Base-by-base conservation (phyloP, 2,329 filamentous ascomycete genomes). In the Teratosphaeria zuluensis region DNA sequence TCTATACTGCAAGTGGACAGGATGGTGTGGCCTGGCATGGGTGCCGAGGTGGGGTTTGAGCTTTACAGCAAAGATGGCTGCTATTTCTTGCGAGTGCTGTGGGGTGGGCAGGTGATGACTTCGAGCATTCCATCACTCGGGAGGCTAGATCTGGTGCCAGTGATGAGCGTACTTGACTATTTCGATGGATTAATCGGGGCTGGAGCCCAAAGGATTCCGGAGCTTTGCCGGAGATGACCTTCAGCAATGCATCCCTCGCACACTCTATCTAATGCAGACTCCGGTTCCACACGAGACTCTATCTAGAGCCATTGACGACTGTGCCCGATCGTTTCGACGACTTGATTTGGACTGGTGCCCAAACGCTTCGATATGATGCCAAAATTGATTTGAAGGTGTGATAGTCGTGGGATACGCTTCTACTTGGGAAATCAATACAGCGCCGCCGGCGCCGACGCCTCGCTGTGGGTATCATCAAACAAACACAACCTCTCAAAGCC, bases 11-110 rank as follows among this genome's bases (percentile, higher is more conserved):
- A 92, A 73, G 68, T 88, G 1, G 85, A 90, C 24, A 71, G 78
- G 56, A 92, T 92, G 88, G 84, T 90, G 1, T 92, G 89, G 89
- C 89, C 89, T 0, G 89, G 89, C 0, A 91, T 92, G 88, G 89
- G 89, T 0, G 78, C 83, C 9, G 89, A 92, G 73, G 78, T 92
- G 0, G 82, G 91, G 0, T 90, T 92, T 69, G 89, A 92, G 75
- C 69, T 92, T 32, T 91, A 85, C 66, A 76, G 72, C 65, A 78
- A 76, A 65, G 69, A 70, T 51, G 62, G 67, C n/a, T 63, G 67
- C 63, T 68, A 67, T 55, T 88, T 80, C 63, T 70, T 90, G 1
- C 78, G 89, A 6, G 84, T 92, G 0, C 74, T 94, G 1, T 92
- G 87, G 77, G 80, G 85, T 46, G 89, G 89, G 0, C 76, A 81